Base-by-base conservation (phyloP, 371 early-diverging fungal species). In the Paraphysoderma sedebokerense region DNA sequence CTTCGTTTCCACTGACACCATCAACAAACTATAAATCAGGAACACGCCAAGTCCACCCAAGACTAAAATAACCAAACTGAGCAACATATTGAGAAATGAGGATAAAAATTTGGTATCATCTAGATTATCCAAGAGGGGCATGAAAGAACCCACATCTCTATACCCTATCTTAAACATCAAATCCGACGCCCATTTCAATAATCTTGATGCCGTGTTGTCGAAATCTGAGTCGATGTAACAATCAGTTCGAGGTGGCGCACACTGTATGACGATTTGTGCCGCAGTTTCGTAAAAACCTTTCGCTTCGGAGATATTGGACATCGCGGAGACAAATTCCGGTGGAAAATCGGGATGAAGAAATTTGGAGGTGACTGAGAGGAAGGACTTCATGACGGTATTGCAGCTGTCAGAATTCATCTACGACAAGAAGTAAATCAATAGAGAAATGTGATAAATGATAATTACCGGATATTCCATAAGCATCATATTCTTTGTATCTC, bases 1-100 rank as follows among this genome's bases (percentile, higher is more conserved):
- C 28, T 44, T 39, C 17, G 56, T 53, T 36, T 62, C 57, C 1
- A 62, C 60, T 17, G 52, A 53, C 17, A 50, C 54, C 57, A 59
- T 59, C 35, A 62, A 24, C 35, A 62, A 26, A 37, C 50, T 48
- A 42, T 62, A 60, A 27, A 62, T 54, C 27, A 62, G 30, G 32
- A 59, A 59, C 19, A 55, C 51, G 1, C 53, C 49, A 2, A 62
- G 37, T 5, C 38, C 51, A 13, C 24, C 28, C 32, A 59, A 42
- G 4, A 59, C n/a, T 1, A 53, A 27, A 7, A 61, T 41, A 15
- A 61, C 45, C 15, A 59, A 46, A 15, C 47, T 36, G 15, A 60
- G 24, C 28, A 59, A 46, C 31, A 61, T 44, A 23, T 41, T 35
- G 31, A 61, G 45, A 35, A 61, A 61, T 26, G 46, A 30, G 1